Evolutionary conservation across 2,329 filamentous ascomycete species (phyloP).

Genomic region (Diaporthe sp.): DNA sequence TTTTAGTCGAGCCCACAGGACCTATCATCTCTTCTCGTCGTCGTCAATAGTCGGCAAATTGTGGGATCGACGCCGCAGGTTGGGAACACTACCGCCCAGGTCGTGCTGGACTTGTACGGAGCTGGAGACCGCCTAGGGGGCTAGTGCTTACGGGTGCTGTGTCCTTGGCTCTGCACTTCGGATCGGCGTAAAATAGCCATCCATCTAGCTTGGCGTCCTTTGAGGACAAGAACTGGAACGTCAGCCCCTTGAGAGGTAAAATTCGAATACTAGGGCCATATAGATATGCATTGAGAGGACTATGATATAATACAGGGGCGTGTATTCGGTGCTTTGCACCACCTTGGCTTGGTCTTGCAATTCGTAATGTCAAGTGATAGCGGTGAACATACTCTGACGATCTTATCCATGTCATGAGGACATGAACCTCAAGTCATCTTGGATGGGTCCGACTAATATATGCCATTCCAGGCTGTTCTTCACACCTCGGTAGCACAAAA

Average conservation of each 20-base stretch:
- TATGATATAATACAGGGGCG: not conserved
- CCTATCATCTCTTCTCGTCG: not conserved
- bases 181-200: not conserved
- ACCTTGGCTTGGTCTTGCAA: not conserved
- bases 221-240: not conserved
- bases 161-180: not conserved
- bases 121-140: not conserved
- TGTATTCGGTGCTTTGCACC: not conserved
- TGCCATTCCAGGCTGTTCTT: too few species aligned
- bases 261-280: not conserved
- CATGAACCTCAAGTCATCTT: not conserved
- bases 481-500: not conserved
- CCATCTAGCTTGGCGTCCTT: not conserved
- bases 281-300: too few species aligned
- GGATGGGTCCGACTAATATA: not conserved
- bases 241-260: not conserved
- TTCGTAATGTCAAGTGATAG: not conserved
- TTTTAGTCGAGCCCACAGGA: not conserved
- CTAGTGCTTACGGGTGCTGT: not conserved
- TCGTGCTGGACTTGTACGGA: not conserved
- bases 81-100: not conserved
- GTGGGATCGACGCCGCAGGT: not conserved
- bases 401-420: not conserved
- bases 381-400: slow-evolving; percentile 10
- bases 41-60: not conserved